A percentile compares a stretch with the other conserved stretches of the same genome.
These are phyloP conservation scores for Amphibolis antarctica DNA, from an alignment of 106 monocot genomes.

Conservation along the genomic window DNA sequence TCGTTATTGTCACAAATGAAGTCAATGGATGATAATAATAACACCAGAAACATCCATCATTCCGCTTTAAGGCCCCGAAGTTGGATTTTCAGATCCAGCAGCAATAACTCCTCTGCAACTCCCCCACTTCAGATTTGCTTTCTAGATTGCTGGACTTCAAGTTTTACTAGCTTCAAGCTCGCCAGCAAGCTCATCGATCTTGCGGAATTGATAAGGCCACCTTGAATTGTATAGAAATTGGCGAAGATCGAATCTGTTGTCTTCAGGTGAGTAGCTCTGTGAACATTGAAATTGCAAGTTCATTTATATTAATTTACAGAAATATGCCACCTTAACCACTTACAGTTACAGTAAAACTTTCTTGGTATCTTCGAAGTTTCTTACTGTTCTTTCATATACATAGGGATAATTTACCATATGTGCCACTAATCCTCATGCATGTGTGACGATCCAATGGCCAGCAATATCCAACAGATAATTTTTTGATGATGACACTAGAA, in stretches of 20 bases:
- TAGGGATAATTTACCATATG: too few species aligned
- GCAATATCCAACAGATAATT: too few species aligned
- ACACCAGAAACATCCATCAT: background rate
- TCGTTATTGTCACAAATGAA: too few species aligned
- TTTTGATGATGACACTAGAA: too few species aligned
- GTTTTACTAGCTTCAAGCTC: conserved; percentile 25
- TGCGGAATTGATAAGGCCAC: conserved; percentile 95
- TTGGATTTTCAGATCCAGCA: conserved; percentile 48
- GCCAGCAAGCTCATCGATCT: conserved; percentile 71
- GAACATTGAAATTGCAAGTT: conserved; percentile 7
- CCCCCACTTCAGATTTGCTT: conserved; percentile 14
- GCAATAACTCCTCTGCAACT: conserved; percentile 71
- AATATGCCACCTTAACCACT: too few species aligned
- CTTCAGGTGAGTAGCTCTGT: conserved; percentile 97
- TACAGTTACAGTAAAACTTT: too few species aligned
- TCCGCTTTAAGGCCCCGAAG: conserved; percentile 24
- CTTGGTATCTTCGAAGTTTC: too few species aligned
- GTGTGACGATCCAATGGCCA: too few species aligned
- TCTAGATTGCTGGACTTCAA: background rate
- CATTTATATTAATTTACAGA: background rate
- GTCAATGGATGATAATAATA: too few species aligned
- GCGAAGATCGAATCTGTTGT: conserved; percentile 92
- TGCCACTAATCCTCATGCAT: too few species aligned
- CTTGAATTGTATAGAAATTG: conserved; percentile 94
- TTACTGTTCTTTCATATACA: too few species aligned